Conservation (phyloP, 495 filamentous ascomycete species). For the Penicilliopsis zonata region DNA sequence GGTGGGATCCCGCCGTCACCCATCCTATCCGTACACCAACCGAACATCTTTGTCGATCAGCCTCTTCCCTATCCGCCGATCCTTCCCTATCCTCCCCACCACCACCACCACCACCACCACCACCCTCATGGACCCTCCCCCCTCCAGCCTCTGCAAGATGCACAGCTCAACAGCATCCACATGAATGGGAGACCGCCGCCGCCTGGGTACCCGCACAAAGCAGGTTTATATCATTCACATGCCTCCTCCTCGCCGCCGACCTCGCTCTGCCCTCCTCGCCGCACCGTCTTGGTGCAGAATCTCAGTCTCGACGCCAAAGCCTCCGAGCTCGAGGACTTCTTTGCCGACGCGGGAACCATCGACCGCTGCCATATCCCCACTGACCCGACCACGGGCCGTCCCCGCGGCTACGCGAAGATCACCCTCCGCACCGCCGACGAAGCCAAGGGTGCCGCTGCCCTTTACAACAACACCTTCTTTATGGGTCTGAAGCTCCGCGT, state of each 20-base stretch:
- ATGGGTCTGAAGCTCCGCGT: conserved; percentile 9
- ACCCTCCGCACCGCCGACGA: conserved; percentile 24
- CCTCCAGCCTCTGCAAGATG: conserved; percentile 8
- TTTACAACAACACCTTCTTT: conserved; percentile 21
- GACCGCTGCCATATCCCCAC: conserved; percentile 17
- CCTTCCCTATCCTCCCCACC: conserved; percentile 20
- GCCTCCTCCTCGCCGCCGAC: not conserved
- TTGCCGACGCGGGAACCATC: conserved; percentile 13
- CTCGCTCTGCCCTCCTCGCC: conserved; percentile 6
- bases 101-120: too few species aligned
- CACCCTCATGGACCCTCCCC: conserved; percentile 19
- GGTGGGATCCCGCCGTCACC: conserved; percentile 20
- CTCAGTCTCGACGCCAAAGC: conserved; percentile 13
- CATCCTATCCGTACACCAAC: too few species aligned
- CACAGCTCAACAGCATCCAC: not conserved
- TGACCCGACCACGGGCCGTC: conserved; percentile 5
- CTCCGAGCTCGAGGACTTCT: conserved; percentile 10
- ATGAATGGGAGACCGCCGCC: not conserved
- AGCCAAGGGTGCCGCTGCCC: conserved; percentile 17
- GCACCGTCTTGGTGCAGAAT: conserved; percentile 19
- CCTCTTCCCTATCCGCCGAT: too few species aligned
- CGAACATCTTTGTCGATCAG: too few species aligned
- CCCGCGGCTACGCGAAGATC: conserved; percentile 15
- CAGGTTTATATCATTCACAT: not conserved
- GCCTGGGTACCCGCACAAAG: conserved; percentile 7